Evolutionary conservation across 805 yeast genomes (phyloP).

Genomic region (Schwanniomyces occidentalis): DNA sequence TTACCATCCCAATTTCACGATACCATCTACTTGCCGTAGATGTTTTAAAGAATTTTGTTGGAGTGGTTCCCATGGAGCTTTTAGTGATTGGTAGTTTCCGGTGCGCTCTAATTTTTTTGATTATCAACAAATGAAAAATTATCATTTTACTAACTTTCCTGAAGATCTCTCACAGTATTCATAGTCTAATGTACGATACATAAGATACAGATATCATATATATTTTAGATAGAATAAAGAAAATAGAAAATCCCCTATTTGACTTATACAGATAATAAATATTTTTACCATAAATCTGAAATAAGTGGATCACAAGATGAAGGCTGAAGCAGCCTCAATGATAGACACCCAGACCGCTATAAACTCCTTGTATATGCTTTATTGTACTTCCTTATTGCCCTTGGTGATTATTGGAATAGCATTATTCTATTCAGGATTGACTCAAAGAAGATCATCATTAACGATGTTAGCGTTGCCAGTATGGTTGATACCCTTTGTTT

Average conservation of each 20-base stretch:
- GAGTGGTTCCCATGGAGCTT: too few relatives aligned
- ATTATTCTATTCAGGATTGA: conserved; percentile 43
- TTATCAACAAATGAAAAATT: too few relatives aligned
- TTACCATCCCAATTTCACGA: conserved; percentile 4
- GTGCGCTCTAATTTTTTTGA: too few relatives aligned
- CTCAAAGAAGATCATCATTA: conserved; percentile 42
- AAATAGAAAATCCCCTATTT: not conserved
- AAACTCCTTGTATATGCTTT: conserved; percentile 35
- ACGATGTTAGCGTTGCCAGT: conserved; percentile 40
- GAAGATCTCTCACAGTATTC: too few relatives aligned
- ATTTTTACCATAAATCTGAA: too few relatives aligned
- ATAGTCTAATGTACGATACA: too few relatives aligned
- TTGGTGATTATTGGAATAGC: conserved; percentile 36
- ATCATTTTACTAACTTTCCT: too few relatives aligned
- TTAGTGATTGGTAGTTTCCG: too few relatives aligned
- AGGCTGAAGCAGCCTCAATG: conserved; percentile 1
- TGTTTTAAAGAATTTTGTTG: conserved; percentile 22
- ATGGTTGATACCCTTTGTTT: conserved; percentile 28
- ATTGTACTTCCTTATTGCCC: conserved; percentile 33
- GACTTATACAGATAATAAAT: not conserved
- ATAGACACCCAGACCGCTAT: conserved; percentile 11
- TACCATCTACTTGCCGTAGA: conserved; percentile 16
- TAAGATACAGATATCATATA: conserved; percentile 1
- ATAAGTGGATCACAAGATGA: conserved; percentile 4
- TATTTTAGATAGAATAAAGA: too few relatives aligned